Evolutionary conservation across 768 basidiomycete genomes (phyloP), one percentile per base, ranked within the genome.

Genomic region (Calocera viscosa): DNA sequence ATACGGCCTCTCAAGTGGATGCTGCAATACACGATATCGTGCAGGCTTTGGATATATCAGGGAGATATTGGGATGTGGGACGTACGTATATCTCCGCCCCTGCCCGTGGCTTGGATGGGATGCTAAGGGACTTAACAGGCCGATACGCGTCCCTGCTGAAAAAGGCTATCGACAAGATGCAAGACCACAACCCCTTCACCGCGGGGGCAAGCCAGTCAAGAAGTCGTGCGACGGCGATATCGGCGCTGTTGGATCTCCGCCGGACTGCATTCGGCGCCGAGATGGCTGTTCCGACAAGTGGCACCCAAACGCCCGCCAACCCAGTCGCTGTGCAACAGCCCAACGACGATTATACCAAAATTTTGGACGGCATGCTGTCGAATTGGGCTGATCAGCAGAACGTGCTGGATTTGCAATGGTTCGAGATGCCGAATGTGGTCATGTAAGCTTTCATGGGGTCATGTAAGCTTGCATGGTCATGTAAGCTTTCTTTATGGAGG

Each of bases 381-480:
- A 60, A 11, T 5, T 60, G 53, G 53, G 53, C 53, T 11, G 53
- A 60, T 32, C 53, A 60, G 53, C 53, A 60, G 30, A 60, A 60
- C 26, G 53, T 60, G 26, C 30, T 60, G 7, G 53, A 60, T 60
- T 19, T 60, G 53, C 53, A 60, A 26, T 60, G 53, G 53, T 60
- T 60, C 30, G 53, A 60, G 53, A 60, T 60, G 53, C 53, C 53
- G 26, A 60, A 60, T 30, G 53, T 60, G 11, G 53, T 60, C 53
- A 60, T 60, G 53, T 60, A 60, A n/a, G n/a, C n/a, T n/a, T n/a
- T n/a, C n/a, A n/a, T n/a, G n/a, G n/a, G n/a, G n/a, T n/a, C n/a
- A n/a, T n/a, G n/a, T n/a, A n/a, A n/a, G n/a, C n/a, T n/a, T n/a
- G n/a, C n/a, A n/a, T n/a, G n/a, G n/a, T n/a, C n/a, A n/a, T n/a